These are phyloP conservation scores for Clitocybe nebularis DNA, from an alignment of 1,284 basidiomycete species.

Conservation along the genomic window DNA sequence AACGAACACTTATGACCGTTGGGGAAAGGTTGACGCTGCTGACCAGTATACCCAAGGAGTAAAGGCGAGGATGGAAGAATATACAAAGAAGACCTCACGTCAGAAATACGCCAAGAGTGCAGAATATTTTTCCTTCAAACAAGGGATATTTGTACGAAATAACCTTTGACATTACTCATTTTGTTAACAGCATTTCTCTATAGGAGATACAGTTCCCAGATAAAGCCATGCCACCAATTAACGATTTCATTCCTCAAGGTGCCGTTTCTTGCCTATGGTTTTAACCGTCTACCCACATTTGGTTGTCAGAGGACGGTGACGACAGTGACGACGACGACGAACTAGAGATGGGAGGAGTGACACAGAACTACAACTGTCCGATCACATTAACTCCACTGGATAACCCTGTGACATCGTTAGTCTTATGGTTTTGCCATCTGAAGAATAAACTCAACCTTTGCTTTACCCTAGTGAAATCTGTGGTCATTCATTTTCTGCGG, in stretches of 20 bases:
- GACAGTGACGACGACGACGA: slow-evolving; percentile 76
- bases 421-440: slow-evolving; percentile 13
- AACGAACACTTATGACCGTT: background rate
- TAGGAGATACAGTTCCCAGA: slow-evolving; percentile 70
- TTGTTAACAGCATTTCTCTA: slow-evolving; percentile 5
- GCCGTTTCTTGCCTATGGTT: slow-evolving; percentile 5
- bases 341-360: slow-evolving; percentile 76
- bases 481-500: slow-evolving; percentile 68
- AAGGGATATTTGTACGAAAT: slow-evolving; percentile 60
- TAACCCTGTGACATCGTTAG: slow-evolving; percentile 75
- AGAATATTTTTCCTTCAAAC: slow-evolving; percentile 61
- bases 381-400: slow-evolving; percentile 61
- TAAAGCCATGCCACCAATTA: slow-evolving; percentile 72
- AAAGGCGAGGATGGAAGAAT: slow-evolving; percentile 39
- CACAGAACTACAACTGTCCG: slow-evolving; percentile 79
- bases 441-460: slow-evolving; percentile 9
- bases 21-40: slow-evolving; percentile 42
- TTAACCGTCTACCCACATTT: slow-evolving; percentile 7
- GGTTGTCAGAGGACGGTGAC: slow-evolving; percentile 68
- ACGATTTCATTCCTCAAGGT: slow-evolving; percentile 70
- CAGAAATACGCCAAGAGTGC: slow-evolving; percentile 71
- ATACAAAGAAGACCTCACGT: slow-evolving; percentile 57
- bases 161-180: background rate
- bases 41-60: slow-evolving; percentile 44
- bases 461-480: slow-evolving; percentile 48